A percentile compares a stretch with the other conserved stretches of the same genome.
Conservation (phyloP, 495 filamentous ascomycete species). For the Penicillium cosmopolitanum region DNA sequence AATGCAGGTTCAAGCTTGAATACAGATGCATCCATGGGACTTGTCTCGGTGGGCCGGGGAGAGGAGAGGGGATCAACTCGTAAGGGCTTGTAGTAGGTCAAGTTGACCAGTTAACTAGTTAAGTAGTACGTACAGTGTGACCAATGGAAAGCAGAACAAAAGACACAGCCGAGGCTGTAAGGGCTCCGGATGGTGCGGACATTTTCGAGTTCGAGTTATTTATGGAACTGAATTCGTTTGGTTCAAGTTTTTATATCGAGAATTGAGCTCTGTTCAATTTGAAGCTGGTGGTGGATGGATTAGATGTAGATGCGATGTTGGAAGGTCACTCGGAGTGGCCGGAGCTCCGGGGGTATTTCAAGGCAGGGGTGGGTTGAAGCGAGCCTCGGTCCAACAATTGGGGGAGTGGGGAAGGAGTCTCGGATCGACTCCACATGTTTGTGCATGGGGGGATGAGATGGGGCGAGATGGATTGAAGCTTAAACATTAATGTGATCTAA, state of each 20-base stretch:
- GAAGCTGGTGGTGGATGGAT: too few species aligned
- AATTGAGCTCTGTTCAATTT: too few species aligned
- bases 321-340: not conserved
- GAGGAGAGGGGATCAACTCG: not conserved
- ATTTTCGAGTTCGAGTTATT: not conserved
- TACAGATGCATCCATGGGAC: not conserved
- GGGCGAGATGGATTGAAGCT: not conserved
- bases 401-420: slow-evolving; percentile 3
- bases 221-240: not conserved
- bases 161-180: slow-evolving; percentile 28
- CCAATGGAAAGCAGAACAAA: slow-evolving; percentile 29
- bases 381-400: slow-evolving; percentile 17
- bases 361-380: not conserved
- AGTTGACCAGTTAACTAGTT: too few species aligned
- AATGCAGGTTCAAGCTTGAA: not conserved
- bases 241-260: too few species aligned
- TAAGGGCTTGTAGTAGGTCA: too few species aligned
- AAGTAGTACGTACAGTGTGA: slow-evolving; percentile 26
- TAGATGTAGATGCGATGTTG: too few species aligned
- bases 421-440: not conserved
- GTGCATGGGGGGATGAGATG: not conserved
- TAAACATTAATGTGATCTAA: not conserved
- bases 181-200: slow-evolving; percentile 14
- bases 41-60: not conserved
- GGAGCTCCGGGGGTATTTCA: too few species aligned